Conservation (phyloP, 192 early-diverging fungal genomes). For the Dissophora globulifera region DNA sequence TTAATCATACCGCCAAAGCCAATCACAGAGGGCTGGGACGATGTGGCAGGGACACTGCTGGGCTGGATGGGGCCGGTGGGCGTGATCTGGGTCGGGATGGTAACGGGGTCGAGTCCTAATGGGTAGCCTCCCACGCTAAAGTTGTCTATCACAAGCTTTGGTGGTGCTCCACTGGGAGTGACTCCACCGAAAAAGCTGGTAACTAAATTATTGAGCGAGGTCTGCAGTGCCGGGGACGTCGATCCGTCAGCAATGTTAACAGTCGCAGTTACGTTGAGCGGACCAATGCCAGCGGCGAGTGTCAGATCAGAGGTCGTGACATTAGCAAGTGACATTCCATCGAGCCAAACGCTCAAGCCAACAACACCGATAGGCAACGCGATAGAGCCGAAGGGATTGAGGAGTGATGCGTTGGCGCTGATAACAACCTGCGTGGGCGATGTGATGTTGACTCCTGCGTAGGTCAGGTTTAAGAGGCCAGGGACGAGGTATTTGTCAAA, state of each 20-base stretch:
- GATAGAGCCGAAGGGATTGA: constrained; percentile 27
- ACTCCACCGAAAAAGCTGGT: constrained; percentile 32
- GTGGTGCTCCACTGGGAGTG: constrained; percentile 32
- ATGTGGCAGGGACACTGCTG: constrained; percentile 15
- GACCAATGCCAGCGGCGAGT: constrained; percentile 13
- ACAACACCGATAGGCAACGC: constrained; percentile 20
- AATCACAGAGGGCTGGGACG: constrained; percentile 27
- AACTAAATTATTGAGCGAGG: constrained; percentile 38
- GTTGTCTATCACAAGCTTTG: constrained; percentile 20
- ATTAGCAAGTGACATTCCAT: constrained; percentile 33
- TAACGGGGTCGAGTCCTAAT: constrained; percentile 29
- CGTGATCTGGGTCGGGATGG: constrained; percentile 21
- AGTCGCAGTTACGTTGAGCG: constrained; percentile 34
- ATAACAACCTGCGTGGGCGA: constrained; percentile 33
- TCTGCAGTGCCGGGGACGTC: constrained; percentile 20
- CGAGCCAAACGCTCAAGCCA: constrained; percentile 21
- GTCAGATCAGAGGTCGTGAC: constrained; percentile 27
- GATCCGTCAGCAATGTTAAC: constrained; percentile 34
- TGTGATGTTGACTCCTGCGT: constrained; percentile 10
- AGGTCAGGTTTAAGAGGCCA: constrained; percentile 45
- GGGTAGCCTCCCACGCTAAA: constrained; percentile 14
- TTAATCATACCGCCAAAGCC: constrained; percentile 31
- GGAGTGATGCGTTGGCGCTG: constrained; percentile 19
- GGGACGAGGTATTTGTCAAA: constrained; percentile 46
- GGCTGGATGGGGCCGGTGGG: constrained; percentile 21